A percentile compares a stretch with the other conserved stretches of the same genome.
Conservation (phyloP, 306 rosid genomes). For the Vicia villosa region DNA sequence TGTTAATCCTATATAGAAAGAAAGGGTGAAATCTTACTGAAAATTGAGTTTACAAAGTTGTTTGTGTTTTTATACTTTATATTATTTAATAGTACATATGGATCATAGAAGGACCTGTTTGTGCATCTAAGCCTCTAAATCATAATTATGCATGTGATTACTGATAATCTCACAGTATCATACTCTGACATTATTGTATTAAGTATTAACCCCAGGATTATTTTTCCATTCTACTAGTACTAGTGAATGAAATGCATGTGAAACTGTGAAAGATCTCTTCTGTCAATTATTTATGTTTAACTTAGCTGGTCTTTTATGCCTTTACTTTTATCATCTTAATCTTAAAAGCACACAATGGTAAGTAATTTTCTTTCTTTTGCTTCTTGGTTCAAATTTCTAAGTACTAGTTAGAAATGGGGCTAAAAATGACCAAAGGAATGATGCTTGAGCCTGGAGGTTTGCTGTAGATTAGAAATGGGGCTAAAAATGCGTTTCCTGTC, state of each 20-base stretch:
- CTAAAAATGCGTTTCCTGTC: background rate
- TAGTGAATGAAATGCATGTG: background rate
- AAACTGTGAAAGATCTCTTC: too few relatives aligned
- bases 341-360: background rate
- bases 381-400: background rate
- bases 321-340: background rate
- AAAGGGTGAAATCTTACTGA: constrained; percentile 24
- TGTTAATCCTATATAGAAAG: constrained; percentile 23
- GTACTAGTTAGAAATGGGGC: too few relatives aligned
- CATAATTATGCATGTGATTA: constrained; percentile 24
- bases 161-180: background rate
- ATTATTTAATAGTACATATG: background rate
- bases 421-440: background rate
- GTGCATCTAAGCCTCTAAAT: background rate
- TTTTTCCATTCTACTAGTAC: background rate
- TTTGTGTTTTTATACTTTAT: constrained; percentile 18
- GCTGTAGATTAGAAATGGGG: too few relatives aligned
- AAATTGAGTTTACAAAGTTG: constrained; percentile 13
- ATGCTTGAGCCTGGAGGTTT: background rate
- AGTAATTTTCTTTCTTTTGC: background rate
- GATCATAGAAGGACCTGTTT: background rate
- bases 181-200: background rate
- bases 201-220: background rate
- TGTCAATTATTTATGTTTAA: background rate
- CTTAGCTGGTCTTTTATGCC: background rate